Evolutionary conservation across 768 basidiomycete species (phyloP).

Genomic region (Nidularia pulvinata): DNA sequence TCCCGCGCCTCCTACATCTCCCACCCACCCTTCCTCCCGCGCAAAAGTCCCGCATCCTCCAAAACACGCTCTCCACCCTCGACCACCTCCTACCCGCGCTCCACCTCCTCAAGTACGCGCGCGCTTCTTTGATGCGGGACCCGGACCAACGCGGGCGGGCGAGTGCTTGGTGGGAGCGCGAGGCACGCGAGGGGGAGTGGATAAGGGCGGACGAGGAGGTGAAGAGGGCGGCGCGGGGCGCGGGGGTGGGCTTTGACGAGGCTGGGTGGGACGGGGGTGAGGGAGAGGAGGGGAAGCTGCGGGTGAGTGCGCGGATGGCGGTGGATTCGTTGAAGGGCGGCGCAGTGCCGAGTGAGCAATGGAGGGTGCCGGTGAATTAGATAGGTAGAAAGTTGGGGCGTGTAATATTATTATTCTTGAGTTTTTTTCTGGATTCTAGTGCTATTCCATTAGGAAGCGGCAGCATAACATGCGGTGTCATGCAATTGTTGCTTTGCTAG

Average conservation of each 20-base stretch:
- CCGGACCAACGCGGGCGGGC: conserved; percentile 47
- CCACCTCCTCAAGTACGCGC: conserved; percentile 55
- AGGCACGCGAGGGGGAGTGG: conserved; percentile 50
- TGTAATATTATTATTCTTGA: too few species aligned
- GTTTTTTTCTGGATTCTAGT: too few species aligned
- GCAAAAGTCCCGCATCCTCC: conserved; percentile 4
- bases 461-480: too few species aligned
- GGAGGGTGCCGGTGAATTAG: conserved; percentile 6
- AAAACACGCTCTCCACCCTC: conserved; percentile 24
- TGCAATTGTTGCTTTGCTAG: too few species aligned
- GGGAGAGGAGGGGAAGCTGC: conserved; percentile 24
- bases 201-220: conserved; percentile 49
- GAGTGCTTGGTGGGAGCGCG: conserved; percentile 54
- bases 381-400: too few species aligned
- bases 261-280: conserved; percentile 4
- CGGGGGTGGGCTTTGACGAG: conserved; percentile 39
- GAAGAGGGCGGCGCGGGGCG: conserved; percentile 38
- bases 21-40: conserved; percentile 18
- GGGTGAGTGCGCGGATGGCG: conserved; percentile 27
- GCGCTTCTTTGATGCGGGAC: conserved; percentile 55
- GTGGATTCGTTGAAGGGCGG: conserved; percentile 26
- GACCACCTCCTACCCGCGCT: conserved; percentile 40
- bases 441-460: too few species aligned
- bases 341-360: conserved; percentile 24
- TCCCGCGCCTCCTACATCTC: conserved; percentile 20